These are phyloP conservation scores for Paradendryphiella salina DNA, from an alignment of 2,329 filamentous ascomycete genomes.

Conservation along the genomic window DNA sequence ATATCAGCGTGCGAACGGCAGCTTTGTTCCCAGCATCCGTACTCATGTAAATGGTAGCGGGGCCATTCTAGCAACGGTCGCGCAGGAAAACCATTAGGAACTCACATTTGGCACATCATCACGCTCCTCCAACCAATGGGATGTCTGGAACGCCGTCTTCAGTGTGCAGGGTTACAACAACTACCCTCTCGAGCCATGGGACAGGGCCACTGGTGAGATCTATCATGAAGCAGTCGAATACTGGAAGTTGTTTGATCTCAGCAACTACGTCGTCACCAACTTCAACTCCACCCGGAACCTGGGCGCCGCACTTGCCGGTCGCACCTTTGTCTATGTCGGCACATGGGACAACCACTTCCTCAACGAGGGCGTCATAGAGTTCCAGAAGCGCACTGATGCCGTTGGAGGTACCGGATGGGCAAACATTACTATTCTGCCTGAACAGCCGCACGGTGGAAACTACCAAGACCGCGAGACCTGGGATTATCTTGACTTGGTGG, in stretches of 20 bases:
- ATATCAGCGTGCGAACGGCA: slow-evolving; percentile 34
- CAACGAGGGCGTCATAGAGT: slow-evolving; percentile 44
- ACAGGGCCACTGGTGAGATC: slow-evolving; percentile 48
- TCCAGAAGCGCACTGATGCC: slow-evolving; percentile 40
- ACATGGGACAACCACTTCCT: slow-evolving; percentile 44
- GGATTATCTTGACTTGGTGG: slow-evolving; percentile 43
- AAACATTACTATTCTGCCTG: slow-evolving; percentile 42
- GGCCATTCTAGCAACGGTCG: slow-evolving; percentile 30
- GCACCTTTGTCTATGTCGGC: slow-evolving; percentile 46
- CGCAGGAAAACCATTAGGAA: slow-evolving; percentile 47
- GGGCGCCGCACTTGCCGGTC: slow-evolving; percentile 35
- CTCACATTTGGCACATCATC: slow-evolving; percentile 43
- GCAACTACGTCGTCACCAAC: slow-evolving; percentile 40
- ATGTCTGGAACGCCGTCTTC: slow-evolving; percentile 47
- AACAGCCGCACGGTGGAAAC: slow-evolving; percentile 40
- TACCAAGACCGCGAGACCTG: slow-evolving; percentile 40
- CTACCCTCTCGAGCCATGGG: slow-evolving; percentile 48
- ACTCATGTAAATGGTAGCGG: slow-evolving; percentile 32
- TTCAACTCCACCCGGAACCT: slow-evolving; percentile 42
- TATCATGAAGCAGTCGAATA: slow-evolving; percentile 44
- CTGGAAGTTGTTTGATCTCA: slow-evolving; percentile 46
- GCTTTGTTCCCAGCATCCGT: slow-evolving; percentile 39
- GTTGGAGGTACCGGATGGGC: slow-evolving; percentile 43
- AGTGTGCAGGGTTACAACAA: slow-evolving; percentile 44
- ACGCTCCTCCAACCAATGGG: slow-evolving; percentile 45